phyloP scores from a whole-genome alignment of 306 rosid species.

The Acacia acuminata region DNA sequence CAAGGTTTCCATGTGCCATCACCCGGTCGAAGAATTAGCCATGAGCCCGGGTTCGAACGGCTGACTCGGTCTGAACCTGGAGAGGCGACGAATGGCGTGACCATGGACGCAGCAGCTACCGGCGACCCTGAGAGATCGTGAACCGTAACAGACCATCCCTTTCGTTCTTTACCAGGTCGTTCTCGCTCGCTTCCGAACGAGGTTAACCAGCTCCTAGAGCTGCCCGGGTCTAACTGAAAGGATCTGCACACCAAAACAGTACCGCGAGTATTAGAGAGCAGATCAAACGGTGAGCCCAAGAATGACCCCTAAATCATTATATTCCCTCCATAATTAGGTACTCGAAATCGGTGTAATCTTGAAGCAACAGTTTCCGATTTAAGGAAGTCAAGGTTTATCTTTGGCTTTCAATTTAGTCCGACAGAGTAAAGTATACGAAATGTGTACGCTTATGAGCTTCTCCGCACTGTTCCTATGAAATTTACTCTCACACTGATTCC shows the following conservation, averaged over 20 bases:
- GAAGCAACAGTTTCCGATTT: constrained; percentile 12
- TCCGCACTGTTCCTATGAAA: constrained; percentile 4
- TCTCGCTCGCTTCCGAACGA: constrained; percentile 80
- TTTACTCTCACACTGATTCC: constrained; percentile 14
- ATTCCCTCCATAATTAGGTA: not conserved
- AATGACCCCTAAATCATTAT: not conserved
- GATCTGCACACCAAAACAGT: constrained; percentile 40
- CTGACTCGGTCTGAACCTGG: constrained; percentile 77
- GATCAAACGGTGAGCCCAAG: not conserved
- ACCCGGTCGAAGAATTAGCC: constrained; percentile 74
- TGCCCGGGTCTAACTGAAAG: constrained; percentile 45
- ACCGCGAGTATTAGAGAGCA: not conserved
- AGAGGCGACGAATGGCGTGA: constrained; percentile 68
- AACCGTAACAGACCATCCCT: constrained; percentile 75
- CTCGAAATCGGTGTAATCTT: not conserved
- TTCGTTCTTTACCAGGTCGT: constrained; percentile 66
- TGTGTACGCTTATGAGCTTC: not conserved
- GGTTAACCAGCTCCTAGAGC: constrained; percentile 59
- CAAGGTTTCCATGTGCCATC: constrained; percentile 75
- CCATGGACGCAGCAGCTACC: constrained; percentile 75
- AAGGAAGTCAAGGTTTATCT: not conserved
- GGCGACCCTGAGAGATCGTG: constrained; percentile 84
- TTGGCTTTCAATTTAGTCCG: not conserved
- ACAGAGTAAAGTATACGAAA: constrained; percentile 37
- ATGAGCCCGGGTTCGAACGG: constrained; percentile 72